phyloP scores from a whole-genome alignment of 352 stramenopile species.

The Globisporangium orthogonon region DNA sequence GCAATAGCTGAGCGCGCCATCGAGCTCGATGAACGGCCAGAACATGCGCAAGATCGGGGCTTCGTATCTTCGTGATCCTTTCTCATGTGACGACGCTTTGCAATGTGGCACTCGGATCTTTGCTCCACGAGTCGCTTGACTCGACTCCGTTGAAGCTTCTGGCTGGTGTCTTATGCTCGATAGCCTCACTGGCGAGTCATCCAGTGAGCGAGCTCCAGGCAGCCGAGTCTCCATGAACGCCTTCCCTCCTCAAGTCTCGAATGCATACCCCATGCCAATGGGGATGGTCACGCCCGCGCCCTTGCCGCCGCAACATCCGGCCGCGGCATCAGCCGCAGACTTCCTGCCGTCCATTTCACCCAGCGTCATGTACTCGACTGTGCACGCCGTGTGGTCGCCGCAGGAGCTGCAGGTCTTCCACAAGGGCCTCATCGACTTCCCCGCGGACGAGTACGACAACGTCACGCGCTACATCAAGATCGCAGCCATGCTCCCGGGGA shows the following conservation, averaged over 20 bases:
- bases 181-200: no score
- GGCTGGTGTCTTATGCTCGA: no score
- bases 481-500: constrained; percentile 52
- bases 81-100: no score
- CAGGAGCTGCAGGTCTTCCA: constrained; percentile 68
- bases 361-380: constrained; percentile 52
- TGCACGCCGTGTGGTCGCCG: constrained; percentile 40
- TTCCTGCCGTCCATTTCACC: constrained; percentile 54
- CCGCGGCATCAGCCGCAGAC: neutral
- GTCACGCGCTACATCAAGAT: constrained; percentile 85
- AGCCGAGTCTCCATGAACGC: neutral
- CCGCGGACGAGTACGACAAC: constrained; percentile 56
- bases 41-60: constrained; percentile 30
- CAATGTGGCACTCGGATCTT: no score
- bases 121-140: no score
- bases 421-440: constrained; percentile 45
- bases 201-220: neutral
- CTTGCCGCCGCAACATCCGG: neutral
- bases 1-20: constrained; percentile 53
- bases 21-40: constrained; percentile 63
- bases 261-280: constrained; percentile 6
- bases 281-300: constrained; percentile 1
- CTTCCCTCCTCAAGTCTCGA: neutral
- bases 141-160: no score
- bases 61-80: neutral